phyloP scores from a whole-genome alignment of 768 basidiomycete species.

The Collybiopsis confluens region DNA sequence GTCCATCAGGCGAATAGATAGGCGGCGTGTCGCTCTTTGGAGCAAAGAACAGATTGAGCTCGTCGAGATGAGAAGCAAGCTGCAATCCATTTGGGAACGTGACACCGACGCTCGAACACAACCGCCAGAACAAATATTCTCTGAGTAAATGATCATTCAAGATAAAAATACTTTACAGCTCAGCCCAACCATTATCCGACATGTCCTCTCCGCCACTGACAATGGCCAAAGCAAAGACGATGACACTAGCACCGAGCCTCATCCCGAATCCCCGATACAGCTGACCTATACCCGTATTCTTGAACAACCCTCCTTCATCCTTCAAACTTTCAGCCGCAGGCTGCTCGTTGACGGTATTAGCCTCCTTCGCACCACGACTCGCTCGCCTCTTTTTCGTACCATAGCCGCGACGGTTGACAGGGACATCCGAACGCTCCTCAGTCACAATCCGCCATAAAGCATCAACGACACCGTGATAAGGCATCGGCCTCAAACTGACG shows the following conservation, averaged over 20 bases:
- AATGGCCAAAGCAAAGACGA: constrained; percentile 69
- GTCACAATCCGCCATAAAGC: constrained; percentile 89
- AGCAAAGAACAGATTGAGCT: too few relatives aligned
- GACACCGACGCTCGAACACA: too few relatives aligned
- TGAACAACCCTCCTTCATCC: constrained; percentile 53
- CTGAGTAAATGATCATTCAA: too few relatives aligned
- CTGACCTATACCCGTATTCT: constrained; percentile 75
- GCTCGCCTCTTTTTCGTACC: constrained; percentile 29
- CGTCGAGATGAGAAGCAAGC: too few relatives aligned
- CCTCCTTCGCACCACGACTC: constrained; percentile 23
- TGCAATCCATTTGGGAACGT: too few relatives aligned
- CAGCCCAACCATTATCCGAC: constrained; percentile 77
- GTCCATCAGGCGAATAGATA: constrained; percentile 30
- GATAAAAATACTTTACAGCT: constrained; percentile 48
- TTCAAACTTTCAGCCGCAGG: too few relatives aligned
- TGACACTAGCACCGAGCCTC: constrained; percentile 66
- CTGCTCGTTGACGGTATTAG: constrained; percentile 16
- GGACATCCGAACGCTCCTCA: constrained; percentile 88
- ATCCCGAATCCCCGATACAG: constrained; percentile 82
- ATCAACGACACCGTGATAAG: constrained; percentile 94
- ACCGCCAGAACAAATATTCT: too few relatives aligned
- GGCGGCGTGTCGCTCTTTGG: too few relatives aligned
- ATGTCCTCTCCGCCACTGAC: constrained; percentile 61
- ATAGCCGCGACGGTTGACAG: constrained; percentile 41
- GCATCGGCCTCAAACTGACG: constrained; percentile 79